Evolutionary conservation across 768 basidiomycete genomes (phyloP).

Genomic region (Udeniomyces megalosporus): DNA sequence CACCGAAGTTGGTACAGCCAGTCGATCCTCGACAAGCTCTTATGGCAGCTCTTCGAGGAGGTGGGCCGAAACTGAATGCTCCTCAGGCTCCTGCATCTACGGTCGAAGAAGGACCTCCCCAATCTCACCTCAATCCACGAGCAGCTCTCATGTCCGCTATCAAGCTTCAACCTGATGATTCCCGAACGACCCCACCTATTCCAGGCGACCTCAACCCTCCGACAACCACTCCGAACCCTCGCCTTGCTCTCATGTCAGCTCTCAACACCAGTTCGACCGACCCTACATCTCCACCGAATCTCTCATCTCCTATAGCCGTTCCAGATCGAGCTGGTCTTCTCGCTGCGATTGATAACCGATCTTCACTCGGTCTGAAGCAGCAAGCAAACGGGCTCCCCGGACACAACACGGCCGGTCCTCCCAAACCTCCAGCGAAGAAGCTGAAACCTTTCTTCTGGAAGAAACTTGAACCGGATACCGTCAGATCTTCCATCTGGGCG

Average conservation of each 20-base stretch:
- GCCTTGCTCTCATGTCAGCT: neutral
- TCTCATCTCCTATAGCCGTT: neutral
- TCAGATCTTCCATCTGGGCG: slow-evolving; percentile 51
- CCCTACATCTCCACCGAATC: neutral
- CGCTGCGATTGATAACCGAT: neutral
- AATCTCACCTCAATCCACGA: neutral
- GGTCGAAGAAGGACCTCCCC: neutral
- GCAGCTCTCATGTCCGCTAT: neutral
- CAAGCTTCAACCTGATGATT: neutral
- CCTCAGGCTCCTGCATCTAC: no score
- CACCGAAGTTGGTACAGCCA: neutral
- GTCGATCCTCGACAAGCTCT: neutral
- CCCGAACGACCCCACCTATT: neutral
- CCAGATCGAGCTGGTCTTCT: neutral
- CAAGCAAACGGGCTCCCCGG: neutral
- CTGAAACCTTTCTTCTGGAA: slow-evolving; percentile 72
- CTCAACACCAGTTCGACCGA: neutral
- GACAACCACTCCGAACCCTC: neutral
- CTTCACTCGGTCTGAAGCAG: neutral
- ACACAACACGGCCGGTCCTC: neutral
- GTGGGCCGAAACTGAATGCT: no score
- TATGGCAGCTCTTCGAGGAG: slow-evolving; percentile 1
- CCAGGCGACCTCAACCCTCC: neutral
- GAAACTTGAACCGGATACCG: slow-evolving; percentile 41
- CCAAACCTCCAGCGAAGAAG: slow-evolving; percentile 1